Percentiles rank a stretch among this genome's conserved stretches.
phyloP scores from a whole-genome alignment of 2,329 filamentous ascomycete genomes.

The Hypoxylon sp. region DNA sequence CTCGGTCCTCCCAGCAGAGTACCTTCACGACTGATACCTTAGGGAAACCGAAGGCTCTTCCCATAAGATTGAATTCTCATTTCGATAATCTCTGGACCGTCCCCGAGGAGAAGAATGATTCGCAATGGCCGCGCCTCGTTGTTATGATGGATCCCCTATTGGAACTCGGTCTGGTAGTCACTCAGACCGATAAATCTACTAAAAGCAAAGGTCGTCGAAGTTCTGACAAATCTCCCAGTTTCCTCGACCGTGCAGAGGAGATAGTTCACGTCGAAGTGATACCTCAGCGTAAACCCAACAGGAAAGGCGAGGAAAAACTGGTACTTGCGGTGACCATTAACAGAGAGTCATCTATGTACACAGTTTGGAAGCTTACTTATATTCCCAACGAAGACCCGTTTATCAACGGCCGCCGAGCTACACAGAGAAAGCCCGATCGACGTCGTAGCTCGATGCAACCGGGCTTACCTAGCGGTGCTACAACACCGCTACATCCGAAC shows the following conservation, averaged over 20 bases:
- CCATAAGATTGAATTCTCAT: slow-evolving; percentile 64
- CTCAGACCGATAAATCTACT: slow-evolving; percentile 60
- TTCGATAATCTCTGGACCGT: slow-evolving; percentile 70
- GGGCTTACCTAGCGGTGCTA: slow-evolving; percentile 77
- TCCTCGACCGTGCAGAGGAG: slow-evolving; percentile 82
- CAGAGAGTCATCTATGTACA: slow-evolving; percentile 79
- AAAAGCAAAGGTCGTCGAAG: slow-evolving; percentile 55
- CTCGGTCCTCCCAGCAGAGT: slow-evolving; percentile 61
- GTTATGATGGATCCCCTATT: slow-evolving; percentile 87
- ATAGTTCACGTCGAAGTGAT: slow-evolving; percentile 83
- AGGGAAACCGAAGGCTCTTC: slow-evolving; percentile 66
- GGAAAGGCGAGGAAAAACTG: slow-evolving; percentile 61
- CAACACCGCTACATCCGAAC: slow-evolving; percentile 78
- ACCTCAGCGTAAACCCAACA: slow-evolving; percentile 63
- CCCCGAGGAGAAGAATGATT: slow-evolving; percentile 63
- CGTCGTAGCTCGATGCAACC: slow-evolving; percentile 74
- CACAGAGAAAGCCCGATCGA: slow-evolving; percentile 61
- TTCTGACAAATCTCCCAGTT: slow-evolving; percentile 58
- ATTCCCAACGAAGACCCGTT: slow-evolving; percentile 73
- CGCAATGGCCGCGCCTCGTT: slow-evolving; percentile 80
- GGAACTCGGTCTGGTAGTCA: slow-evolving; percentile 85
- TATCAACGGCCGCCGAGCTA: slow-evolving; percentile 59
- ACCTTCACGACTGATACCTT: slow-evolving; percentile 69
- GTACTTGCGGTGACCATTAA: slow-evolving; percentile 86
- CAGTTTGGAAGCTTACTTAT: slow-evolving; percentile 86